These are phyloP conservation scores for Beauveria medogensis DNA, from an alignment of 2,329 filamentous ascomycete species.

Conservation along the genomic window DNA sequence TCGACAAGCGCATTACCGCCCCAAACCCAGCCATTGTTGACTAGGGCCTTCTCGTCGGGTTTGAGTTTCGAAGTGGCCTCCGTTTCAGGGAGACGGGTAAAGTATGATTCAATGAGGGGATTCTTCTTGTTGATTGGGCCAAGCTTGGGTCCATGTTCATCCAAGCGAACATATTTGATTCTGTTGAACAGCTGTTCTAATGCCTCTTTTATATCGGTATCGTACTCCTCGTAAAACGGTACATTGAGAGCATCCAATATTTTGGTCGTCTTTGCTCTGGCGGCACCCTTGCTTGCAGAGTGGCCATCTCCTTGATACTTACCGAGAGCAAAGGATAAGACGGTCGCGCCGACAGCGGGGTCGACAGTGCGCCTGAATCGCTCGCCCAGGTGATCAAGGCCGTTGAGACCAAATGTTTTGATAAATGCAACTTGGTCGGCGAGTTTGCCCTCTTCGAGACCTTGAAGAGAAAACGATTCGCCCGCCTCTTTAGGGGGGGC, in stretches of 20 bases:
- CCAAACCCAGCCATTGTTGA: conserved; percentile 99
- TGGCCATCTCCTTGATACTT: conserved; percentile 42
- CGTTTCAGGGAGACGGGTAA: conserved; percentile 79
- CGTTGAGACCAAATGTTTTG: conserved; percentile 59
- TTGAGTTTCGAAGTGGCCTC: conserved; percentile 69
- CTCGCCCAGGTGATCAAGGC: conserved; percentile 68
- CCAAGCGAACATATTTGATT: conserved; percentile 90
- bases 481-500: conserved; percentile 37
- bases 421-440: conserved; percentile 54
- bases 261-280: conserved; percentile 47
- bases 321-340: conserved; percentile 40
- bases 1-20: conserved; percentile 89
- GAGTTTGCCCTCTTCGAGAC: conserved; percentile 36
- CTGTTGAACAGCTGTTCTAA: conserved; percentile 89
- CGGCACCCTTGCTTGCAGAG: conserved; percentile 39
- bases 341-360: conserved; percentile 58
- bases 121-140: conserved; percentile 69
- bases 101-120: conserved; percentile 88
- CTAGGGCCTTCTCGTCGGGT: conserved; percentile 68
- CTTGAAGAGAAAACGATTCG: conserved; percentile 32
- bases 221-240: conserved; percentile 85
- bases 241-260: conserved; percentile 81
- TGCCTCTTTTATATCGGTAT: conserved; percentile 72
- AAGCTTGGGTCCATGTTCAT: conserved; percentile 79
- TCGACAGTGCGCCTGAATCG: conserved; percentile 67